Evolutionary conservation across 1,284 basidiomycete genomes (phyloP).

Genomic region (Ustilago sp.): DNA sequence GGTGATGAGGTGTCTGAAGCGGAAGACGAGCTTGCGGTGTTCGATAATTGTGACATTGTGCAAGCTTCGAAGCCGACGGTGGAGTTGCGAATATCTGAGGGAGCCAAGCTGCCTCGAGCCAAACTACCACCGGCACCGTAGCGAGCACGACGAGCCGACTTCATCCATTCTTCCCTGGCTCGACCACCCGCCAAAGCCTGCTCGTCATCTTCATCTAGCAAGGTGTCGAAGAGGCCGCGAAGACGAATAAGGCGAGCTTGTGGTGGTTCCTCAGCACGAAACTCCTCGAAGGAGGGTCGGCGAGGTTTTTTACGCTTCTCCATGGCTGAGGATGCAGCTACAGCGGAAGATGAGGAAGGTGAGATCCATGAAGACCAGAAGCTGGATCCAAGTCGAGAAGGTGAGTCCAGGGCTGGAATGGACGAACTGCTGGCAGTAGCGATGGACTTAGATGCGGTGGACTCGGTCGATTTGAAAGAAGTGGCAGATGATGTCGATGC

Average conservation of each 20-base stretch:
- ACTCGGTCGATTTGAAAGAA: neutral
- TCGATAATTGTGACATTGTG: conserved; percentile 17
- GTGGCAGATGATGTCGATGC: conserved; percentile 6
- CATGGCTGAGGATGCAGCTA: conserved; percentile 54
- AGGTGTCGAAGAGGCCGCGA: conserved; percentile 66
- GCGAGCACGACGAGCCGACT: conserved; percentile 63
- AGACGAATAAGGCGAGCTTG: conserved; percentile 67
- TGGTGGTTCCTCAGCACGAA: conserved; percentile 66
- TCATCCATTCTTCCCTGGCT: conserved; percentile 67
- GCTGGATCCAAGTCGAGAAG: conserved; percentile 39
- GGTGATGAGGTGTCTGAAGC: conserved; percentile 8
- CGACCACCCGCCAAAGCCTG: conserved; percentile 65
- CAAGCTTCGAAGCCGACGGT: conserved; percentile 50
- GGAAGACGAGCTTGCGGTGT: conserved; percentile 9
- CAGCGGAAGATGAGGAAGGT: conserved; percentile 54
- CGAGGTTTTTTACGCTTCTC: conserved; percentile 46
- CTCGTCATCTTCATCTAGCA: conserved; percentile 64
- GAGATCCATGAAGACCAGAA: conserved; percentile 59
- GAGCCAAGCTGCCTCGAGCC: conserved; percentile 60
- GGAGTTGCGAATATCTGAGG: conserved; percentile 50
- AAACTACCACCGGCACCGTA: conserved; percentile 65
- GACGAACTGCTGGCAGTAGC: conserved; percentile 1
- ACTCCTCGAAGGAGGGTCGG: conserved; percentile 62
- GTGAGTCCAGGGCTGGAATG: conserved; percentile 17
- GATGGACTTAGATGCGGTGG: neutral